phyloP scores from a whole-genome alignment of 2,329 filamentous ascomycete species.

The Aureobasidium sp. region DNA sequence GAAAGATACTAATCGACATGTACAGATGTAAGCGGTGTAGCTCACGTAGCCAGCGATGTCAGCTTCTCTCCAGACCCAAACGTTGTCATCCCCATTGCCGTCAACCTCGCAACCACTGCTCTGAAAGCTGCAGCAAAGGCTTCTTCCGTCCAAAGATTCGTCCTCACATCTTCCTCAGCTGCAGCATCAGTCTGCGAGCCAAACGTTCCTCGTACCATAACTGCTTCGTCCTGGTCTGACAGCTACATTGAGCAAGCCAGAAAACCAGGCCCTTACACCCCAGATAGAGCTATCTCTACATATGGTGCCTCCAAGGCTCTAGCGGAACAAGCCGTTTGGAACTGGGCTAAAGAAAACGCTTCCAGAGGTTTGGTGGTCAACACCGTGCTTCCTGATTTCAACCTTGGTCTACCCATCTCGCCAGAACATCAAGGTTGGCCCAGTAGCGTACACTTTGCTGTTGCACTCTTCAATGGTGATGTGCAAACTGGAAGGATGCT shows the following conservation, averaged over 20 bases:
- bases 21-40: not conserved
- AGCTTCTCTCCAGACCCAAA: slow-evolving; percentile 1
- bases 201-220: not conserved
- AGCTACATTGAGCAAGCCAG: not conserved
- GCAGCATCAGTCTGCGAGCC: not conserved
- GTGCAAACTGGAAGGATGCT: not conserved
- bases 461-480: slow-evolving; percentile 20
- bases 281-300: not conserved
- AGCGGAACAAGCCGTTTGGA: slow-evolving; percentile 9
- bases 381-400: slow-evolving; percentile 19
- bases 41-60: slow-evolving; percentile 8
- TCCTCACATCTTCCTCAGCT: not conserved
- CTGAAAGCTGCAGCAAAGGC: not conserved
- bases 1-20: not conserved
- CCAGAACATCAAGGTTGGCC: slow-evolving; percentile 15
- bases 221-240: not conserved
- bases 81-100: slow-evolving; percentile 6
- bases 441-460: slow-evolving; percentile 8
- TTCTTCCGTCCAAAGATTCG: not conserved
- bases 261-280: not conserved
- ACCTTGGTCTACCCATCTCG: slow-evolving; percentile 21
- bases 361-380: not conserved
- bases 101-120: not conserved
- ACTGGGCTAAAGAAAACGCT: not conserved
- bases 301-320: slow-evolving; percentile 3